phyloP scores from a whole-genome alignment of 352 stramenopile species.

The Globisporangium yorkense region DNA sequence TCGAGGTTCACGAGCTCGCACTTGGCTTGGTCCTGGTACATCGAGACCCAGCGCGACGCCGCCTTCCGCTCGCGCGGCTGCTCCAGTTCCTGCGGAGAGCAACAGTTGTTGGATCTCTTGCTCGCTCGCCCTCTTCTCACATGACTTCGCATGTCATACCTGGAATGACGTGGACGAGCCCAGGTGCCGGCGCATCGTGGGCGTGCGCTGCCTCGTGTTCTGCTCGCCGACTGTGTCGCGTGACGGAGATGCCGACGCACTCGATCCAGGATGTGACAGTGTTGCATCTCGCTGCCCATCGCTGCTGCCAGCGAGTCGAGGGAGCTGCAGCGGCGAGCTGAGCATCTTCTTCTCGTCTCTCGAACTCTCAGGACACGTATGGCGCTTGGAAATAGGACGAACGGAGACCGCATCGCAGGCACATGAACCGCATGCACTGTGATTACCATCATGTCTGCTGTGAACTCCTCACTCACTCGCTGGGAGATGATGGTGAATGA shows the following conservation, averaged over 20 bases:
- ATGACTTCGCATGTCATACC: neutral
- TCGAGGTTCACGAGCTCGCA: constrained; percentile 24
- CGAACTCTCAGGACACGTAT: too few species aligned
- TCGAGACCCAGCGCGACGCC: constrained; percentile 3
- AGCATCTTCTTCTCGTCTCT: too few species aligned
- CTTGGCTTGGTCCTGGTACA: constrained; percentile 29
- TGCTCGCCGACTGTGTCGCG: neutral
- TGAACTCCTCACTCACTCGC: too few species aligned
- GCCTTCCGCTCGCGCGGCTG: constrained; percentile 1
- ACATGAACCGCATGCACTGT: too few species aligned
- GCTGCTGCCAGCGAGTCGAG: too few species aligned
- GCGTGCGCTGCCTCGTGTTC: too few species aligned
- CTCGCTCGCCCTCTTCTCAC: neutral
- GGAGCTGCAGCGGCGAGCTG: too few species aligned
- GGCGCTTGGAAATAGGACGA: too few species aligned
- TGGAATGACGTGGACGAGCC: neutral
- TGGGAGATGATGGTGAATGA: neutral
- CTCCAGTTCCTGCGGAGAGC: constrained; percentile 1
- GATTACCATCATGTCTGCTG: too few species aligned
- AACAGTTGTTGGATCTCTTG: neutral
- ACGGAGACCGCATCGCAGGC: too few species aligned
- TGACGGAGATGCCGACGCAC: neutral
- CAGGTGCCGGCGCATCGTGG: neutral
- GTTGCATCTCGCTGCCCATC: too few species aligned
- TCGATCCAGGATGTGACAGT: neutral